These are phyloP conservation scores for Pseudodiploospora longispora DNA, from an alignment of 2,329 filamentous ascomycete genomes.

Conservation along the genomic window DNA sequence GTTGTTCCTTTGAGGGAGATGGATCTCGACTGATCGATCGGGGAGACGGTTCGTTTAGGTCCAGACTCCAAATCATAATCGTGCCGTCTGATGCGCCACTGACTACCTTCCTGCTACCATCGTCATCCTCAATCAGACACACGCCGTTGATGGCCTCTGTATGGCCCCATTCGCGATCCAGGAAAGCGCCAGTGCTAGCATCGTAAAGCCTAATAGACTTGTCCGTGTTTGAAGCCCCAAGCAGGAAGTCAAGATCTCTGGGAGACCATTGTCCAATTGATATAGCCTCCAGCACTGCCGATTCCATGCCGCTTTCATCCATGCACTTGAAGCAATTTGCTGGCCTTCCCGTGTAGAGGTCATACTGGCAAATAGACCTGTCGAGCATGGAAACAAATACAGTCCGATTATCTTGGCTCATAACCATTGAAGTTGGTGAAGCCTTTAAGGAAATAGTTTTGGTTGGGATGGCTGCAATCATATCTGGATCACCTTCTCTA, in stretches of 20 bases:
- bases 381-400: slow-evolving; percentile 54
- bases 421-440: slow-evolving; percentile 76
- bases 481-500: slow-evolving; percentile 55
- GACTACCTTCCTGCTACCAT: slow-evolving; percentile 51
- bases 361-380: slow-evolving; percentile 52
- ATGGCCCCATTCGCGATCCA: slow-evolving; percentile 90
- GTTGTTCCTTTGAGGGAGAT: slow-evolving; percentile 44
- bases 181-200: slow-evolving; percentile 62
- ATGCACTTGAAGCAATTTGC: slow-evolving; percentile 71
- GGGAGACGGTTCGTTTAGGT: slow-evolving; percentile 37
- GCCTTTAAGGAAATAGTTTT: slow-evolving; percentile 76
- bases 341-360: slow-evolving; percentile 60
- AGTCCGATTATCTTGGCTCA: slow-evolving; percentile 53
- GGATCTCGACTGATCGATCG: slow-evolving; percentile 40
- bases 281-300: slow-evolving; percentile 75
- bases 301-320: slow-evolving; percentile 71
- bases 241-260: slow-evolving; percentile 56
- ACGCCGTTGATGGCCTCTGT: slow-evolving; percentile 89
- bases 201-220: slow-evolving; percentile 93
- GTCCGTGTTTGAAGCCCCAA: slow-evolving; percentile 89
- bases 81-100: slow-evolving; percentile 74
- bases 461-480: slow-evolving; percentile 68
- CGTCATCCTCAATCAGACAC: slow-evolving; percentile 56
- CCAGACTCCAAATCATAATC: slow-evolving; percentile 69
- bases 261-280: slow-evolving; percentile 51